These are phyloP conservation scores for Datisca glomerata DNA, from an alignment of 306 rosid species.

Conservation along the genomic window DNA sequence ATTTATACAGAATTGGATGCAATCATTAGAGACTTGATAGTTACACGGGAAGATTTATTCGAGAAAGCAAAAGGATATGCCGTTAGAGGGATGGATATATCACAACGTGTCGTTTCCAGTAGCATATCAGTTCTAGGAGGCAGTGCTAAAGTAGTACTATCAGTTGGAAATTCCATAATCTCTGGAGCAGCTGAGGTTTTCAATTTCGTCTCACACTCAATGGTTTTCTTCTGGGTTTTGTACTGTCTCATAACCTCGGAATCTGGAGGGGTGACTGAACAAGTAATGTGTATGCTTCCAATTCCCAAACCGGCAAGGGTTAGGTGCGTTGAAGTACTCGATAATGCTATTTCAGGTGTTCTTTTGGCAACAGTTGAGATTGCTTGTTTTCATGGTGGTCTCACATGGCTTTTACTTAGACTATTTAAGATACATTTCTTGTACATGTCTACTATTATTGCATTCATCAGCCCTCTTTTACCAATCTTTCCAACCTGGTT, in stretches of 20 bases:
- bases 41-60: conserved; percentile 70
- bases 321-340: conserved; percentile 86
- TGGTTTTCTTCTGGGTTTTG: conserved; percentile 93
- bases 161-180: conserved; percentile 62
- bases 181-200: conserved; percentile 92
- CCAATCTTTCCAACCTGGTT: conserved; percentile 81
- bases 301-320: conserved; percentile 47
- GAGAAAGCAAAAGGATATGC: conserved; percentile 88
- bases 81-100: conserved; percentile 56
- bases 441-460: conserved; percentile 83
- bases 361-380: conserved; percentile 87
- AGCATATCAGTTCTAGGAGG: conserved; percentile 65
- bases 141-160: conserved; percentile 46
- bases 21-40: conserved; percentile 55
- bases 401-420: conserved; percentile 84
- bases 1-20: conserved; percentile 57
- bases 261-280: conserved; percentile 95
- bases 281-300: conserved; percentile 80
- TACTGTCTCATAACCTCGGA: conserved; percentile 84
- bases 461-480: conserved; percentile 60
- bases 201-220: conserved; percentile 75
- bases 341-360: conserved; percentile 80
- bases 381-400: conserved; percentile 79
- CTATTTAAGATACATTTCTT: conserved; percentile 70
- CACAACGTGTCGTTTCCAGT: conserved; percentile 59